Conservation (phyloP, 169 alveolate species). For the Cryptosporidium baileyi region DNA sequence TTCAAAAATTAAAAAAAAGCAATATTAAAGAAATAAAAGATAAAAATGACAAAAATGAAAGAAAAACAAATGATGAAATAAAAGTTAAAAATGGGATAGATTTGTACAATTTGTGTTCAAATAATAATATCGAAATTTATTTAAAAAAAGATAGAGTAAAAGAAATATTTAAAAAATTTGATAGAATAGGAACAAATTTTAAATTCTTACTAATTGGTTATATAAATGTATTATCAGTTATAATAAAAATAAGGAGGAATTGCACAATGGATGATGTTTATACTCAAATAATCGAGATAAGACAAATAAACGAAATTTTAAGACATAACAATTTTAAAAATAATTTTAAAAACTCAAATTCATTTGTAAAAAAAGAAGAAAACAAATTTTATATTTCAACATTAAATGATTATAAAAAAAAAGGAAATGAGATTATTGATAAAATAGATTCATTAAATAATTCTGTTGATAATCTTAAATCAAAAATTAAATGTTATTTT, state of each 20-base stretch:
- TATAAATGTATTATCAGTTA: neutral
- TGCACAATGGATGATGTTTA: slow-evolving; percentile 17
- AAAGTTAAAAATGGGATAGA: neutral
- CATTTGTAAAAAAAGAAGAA: too few species aligned
- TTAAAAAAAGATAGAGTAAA: neutral
- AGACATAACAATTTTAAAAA: neutral
- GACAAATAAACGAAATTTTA: neutral
- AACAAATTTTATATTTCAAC: too few species aligned
- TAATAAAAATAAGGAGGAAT: neutral
- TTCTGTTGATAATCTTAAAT: neutral
- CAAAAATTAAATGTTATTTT: slow-evolving; percentile 3
- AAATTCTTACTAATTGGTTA: neutral
- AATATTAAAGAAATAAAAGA: too few species aligned
- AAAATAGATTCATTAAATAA: slow-evolving; percentile 11
- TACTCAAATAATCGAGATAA: neutral
- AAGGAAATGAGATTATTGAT: neutral
- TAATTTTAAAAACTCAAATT: too few species aligned
- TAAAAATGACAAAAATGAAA: neutral
- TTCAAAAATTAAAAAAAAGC: neutral
- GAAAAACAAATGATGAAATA: neutral
- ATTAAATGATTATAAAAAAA: neutral
- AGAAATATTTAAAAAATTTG: neutral
- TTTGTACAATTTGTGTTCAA: neutral
- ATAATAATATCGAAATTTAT: neutral
- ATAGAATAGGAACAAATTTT: neutral